Conservation (phyloP, 2,329 filamentous ascomycete genomes). For the Diaporthe vaccinii region DNA sequence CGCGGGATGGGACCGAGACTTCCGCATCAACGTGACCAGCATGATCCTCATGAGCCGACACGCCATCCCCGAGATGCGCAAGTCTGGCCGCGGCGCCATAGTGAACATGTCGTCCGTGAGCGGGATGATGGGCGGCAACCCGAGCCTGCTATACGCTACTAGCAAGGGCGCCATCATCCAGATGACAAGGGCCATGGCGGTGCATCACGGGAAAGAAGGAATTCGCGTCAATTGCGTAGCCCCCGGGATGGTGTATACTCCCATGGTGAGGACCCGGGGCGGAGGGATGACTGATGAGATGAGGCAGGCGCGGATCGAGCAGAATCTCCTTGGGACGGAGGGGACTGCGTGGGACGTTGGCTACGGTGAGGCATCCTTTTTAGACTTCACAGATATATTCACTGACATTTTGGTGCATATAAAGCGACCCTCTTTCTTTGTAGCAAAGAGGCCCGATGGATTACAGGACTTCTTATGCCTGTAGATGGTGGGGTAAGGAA, state of each 20-base stretch:
- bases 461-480: conserved; percentile 48
- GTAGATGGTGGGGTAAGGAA: conserved; percentile 48
- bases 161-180: conserved; percentile 56
- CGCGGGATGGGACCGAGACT: conserved; percentile 48
- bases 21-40: conserved; percentile 52
- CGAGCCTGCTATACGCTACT: conserved; percentile 58
- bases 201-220: conserved; percentile 58
- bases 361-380: conserved; percentile 41
- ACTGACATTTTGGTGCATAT: background rate
- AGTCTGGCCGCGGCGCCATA: conserved; percentile 50
- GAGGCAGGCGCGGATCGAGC: conserved; percentile 46
- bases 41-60: conserved; percentile 53
- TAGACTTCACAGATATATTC: background rate
- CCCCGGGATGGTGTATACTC: conserved; percentile 48
- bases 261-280: conserved; percentile 44
- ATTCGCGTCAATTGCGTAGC: conserved; percentile 60
- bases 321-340: conserved; percentile 47
- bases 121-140: conserved; percentile 56
- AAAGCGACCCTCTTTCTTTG: conserved; percentile 46
- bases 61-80: conserved; percentile 51
- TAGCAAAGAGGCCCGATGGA: conserved; percentile 48
- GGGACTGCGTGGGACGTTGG: conserved; percentile 49
- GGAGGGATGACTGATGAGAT: conserved; percentile 48
- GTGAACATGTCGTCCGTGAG: conserved; percentile 54
- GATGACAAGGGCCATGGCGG: conserved; percentile 53